Conservation (phyloP, 1,139 yeast genomes). For the Sugiyamaella sp. region DNA sequence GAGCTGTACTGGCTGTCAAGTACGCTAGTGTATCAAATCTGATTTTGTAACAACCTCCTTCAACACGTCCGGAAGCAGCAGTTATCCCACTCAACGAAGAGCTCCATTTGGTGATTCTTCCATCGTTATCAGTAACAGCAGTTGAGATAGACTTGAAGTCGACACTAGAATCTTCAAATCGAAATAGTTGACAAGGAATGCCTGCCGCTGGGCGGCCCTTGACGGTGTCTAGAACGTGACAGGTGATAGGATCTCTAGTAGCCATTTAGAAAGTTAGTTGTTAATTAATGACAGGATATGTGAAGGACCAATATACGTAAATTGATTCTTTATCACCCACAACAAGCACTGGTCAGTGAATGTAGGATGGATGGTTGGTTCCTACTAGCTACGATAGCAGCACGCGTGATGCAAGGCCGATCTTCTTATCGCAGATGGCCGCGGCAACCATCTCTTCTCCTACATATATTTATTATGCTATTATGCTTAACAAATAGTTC, state of each 20-base stretch:
- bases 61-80: slow-evolving; percentile 28
- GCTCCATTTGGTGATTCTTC: slow-evolving; percentile 73
- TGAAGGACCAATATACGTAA: no score
- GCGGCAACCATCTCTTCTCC: no score
- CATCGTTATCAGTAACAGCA: slow-evolving; percentile 73
- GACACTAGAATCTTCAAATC: slow-evolving; percentile 35
- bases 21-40: slow-evolving; percentile 61
- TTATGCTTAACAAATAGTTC: neutral
- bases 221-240: slow-evolving; percentile 87
- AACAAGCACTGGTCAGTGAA: no score
- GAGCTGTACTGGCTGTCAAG: slow-evolving; percentile 72
- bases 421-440: neutral
- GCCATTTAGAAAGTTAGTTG: neutral
- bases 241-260: slow-evolving; percentile 58
- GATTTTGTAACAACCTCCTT: slow-evolving; percentile 22
- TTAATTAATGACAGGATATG: neutral
- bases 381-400: no score
- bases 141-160: slow-evolving; percentile 47
- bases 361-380: no score
- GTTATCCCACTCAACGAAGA: slow-evolving; percentile 21
- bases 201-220: slow-evolving; percentile 75
- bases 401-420: neutral
- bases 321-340: no score
- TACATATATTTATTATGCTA: no score
- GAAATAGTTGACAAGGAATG: slow-evolving; percentile 48